phyloP scores from a whole-genome alignment of 2,329 filamentous ascomycete species.

The Xylariaceae sp. region DNA sequence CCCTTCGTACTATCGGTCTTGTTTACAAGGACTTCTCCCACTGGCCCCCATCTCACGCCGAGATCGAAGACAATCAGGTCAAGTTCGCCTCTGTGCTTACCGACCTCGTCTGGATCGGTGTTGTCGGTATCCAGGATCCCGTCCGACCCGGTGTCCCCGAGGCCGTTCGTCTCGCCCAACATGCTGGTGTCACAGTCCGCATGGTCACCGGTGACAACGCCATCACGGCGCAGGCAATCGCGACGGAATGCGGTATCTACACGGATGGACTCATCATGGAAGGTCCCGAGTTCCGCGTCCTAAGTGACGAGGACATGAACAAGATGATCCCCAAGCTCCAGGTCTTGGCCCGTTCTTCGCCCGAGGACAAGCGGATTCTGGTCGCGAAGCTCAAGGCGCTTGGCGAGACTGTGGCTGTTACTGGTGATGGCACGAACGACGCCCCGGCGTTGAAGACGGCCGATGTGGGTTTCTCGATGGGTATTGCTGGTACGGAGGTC shows the following conservation, averaged over 20 bases:
- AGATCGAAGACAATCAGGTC: conserved; percentile 54
- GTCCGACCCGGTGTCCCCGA: conserved; percentile 62
- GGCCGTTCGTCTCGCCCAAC: conserved; percentile 61
- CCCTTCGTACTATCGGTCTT: conserved; percentile 69
- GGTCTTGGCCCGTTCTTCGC: conserved; percentile 60
- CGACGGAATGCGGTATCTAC: conserved; percentile 66
- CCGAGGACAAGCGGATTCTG: conserved; percentile 61
- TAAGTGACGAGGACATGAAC: conserved; percentile 55
- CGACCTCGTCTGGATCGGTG: conserved; percentile 66
- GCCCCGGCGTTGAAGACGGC: conserved; percentile 60
- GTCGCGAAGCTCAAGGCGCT: conserved; percentile 57
- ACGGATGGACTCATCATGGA: conserved; percentile 62
- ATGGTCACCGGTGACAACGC: conserved; percentile 74
- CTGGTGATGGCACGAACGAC: conserved; percentile 63
- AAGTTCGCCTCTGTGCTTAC: conserved; percentile 58
- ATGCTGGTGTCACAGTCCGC: conserved; percentile 64
- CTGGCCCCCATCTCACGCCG: conserved; percentile 66
- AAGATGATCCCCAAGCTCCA: conserved; percentile 53
- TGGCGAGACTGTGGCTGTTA: conserved; percentile 59
- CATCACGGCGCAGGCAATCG: conserved; percentile 67
- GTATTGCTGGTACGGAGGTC: conserved; percentile 60
- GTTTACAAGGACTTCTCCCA: conserved; percentile 66
- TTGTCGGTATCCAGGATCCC: conserved; percentile 72
- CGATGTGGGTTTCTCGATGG: conserved; percentile 65
- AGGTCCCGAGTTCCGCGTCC: conserved; percentile 60